Evolutionary conservation across 805 yeast species (phyloP).

Genomic region (Tetrapisispora nanseiensis): DNA sequence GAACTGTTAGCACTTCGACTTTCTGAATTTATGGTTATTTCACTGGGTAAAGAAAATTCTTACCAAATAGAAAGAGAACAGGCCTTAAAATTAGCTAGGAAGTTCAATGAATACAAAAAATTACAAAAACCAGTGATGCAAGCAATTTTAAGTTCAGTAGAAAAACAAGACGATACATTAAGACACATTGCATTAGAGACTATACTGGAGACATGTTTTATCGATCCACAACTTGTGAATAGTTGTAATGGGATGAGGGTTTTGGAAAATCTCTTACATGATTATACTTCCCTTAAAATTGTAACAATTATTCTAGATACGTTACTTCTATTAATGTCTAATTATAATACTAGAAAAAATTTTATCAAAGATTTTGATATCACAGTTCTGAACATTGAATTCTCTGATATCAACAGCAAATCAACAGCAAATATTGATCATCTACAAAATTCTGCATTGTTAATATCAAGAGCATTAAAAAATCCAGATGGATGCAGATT

Average conservation of each 20-base stretch:
- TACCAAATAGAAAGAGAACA: conserved; percentile 60
- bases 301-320: conserved; percentile 23
- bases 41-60: conserved; percentile 51
- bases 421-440: conserved; percentile 42
- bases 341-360: conserved; percentile 22
- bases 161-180: conserved; percentile 42
- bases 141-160: conserved; percentile 55
- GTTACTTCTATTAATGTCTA: conserved; percentile 21
- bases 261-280: conserved; percentile 25
- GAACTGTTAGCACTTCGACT: conserved; percentile 44
- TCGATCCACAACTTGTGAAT: conserved; percentile 35
- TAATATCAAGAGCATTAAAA: conserved; percentile 53
- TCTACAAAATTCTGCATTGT: conserved; percentile 49
- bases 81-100: conserved; percentile 62
- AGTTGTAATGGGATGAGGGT: conserved; percentile 40
- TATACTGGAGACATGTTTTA: conserved; percentile 43
- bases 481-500: conserved; percentile 70
- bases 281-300: conserved; percentile 18
- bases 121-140: conserved; percentile 60
- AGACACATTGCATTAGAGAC: conserved; percentile 46
- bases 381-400: conserved; percentile 53
- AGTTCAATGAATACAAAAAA: conserved; percentile 48
- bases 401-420: conserved; percentile 50
- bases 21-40: conserved; percentile 52
- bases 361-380: conserved; percentile 52